Conservation (phyloP, 306 rosid species). For the Vicia sativa region DNA sequence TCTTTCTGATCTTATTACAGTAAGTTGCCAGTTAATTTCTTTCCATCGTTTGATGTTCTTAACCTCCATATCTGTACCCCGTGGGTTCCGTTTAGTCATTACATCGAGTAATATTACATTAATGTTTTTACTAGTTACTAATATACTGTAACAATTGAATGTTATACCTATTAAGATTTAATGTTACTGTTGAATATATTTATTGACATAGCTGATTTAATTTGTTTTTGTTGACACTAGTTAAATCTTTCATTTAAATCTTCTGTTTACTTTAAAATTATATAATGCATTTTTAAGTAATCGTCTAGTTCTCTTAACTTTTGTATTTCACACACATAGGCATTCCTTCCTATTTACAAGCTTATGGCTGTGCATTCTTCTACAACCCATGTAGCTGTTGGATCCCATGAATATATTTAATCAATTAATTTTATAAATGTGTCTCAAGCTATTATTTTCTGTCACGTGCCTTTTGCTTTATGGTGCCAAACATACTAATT, state of each 20-base stretch:
- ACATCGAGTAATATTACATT: conserved; percentile 19
- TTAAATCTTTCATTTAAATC: conserved; percentile 6
- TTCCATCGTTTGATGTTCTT: conserved; percentile 35
- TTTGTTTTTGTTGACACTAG: background rate
- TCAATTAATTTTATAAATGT: conserved; percentile 1
- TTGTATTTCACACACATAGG: background rate
- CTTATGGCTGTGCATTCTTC: conserved; percentile 23
- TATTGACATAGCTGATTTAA: conserved; percentile 6
- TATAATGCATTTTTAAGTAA: conserved; percentile 19
- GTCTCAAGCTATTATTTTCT: conserved; percentile 6
- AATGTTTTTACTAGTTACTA: background rate
- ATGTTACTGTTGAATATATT: conserved; percentile 7
- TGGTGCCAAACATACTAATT: conserved; percentile 18
- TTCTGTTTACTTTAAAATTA: conserved; percentile 22
- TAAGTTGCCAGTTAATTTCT: conserved; percentile 40
- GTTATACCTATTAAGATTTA: conserved; percentile 3
- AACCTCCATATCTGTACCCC: conserved; percentile 2
- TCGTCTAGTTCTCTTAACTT: conserved; percentile 20
- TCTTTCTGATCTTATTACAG: conserved; percentile 93
- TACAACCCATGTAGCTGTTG: background rate
- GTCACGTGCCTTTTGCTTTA: conserved; percentile 1
- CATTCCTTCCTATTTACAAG: background rate
- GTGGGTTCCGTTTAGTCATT: conserved; percentile 22
- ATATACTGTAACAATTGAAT: background rate
- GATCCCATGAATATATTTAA: background rate